A percentile compares a stretch with the other conserved stretches of the same genome.
These are phyloP conservation scores for Stachybotrys elegans DNA, from an alignment of 2,329 filamentous ascomycete species.

Conservation along the genomic window DNA sequence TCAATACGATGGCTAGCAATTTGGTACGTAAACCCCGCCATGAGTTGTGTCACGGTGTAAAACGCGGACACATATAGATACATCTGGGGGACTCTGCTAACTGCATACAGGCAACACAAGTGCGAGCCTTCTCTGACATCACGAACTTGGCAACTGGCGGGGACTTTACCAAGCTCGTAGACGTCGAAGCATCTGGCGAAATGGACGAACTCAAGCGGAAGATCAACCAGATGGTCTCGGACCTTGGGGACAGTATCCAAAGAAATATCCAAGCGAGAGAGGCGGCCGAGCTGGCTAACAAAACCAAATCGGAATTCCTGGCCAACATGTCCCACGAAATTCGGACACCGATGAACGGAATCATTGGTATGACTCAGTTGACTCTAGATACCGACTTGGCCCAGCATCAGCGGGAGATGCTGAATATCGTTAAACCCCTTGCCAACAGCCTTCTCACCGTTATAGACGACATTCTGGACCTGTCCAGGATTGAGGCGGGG, in stretches of 20 bases:
- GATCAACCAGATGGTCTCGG: constrained; percentile 99
- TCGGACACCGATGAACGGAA: constrained; percentile 93
- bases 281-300: constrained; percentile 92
- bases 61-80: constrained; percentile 27
- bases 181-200: constrained; percentile 93
- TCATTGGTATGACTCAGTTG: constrained; percentile 96
- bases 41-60: background rate
- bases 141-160: constrained; percentile 97
- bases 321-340: constrained; percentile 99
- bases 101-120: constrained; percentile 97
- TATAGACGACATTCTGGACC: constrained; percentile 77
- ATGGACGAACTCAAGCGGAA: constrained; percentile 99
- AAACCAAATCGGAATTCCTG: constrained; percentile 96
- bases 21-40: constrained; percentile 35
- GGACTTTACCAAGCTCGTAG: constrained; percentile 94
- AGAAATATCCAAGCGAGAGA: constrained; percentile 93
- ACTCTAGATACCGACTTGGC: constrained; percentile 93
- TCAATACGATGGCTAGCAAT: constrained; percentile 84
- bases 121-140: constrained; percentile 95
- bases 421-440: constrained; percentile 95
- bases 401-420: constrained; percentile 93
- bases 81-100: no score
- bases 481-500: constrained; percentile 85
- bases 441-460: constrained; percentile 96
- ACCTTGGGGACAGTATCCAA: constrained; percentile 91